Evolutionary conservation across 306 rosid genomes (phyloP).

Genomic region (Prosopis cineraria): DNA sequence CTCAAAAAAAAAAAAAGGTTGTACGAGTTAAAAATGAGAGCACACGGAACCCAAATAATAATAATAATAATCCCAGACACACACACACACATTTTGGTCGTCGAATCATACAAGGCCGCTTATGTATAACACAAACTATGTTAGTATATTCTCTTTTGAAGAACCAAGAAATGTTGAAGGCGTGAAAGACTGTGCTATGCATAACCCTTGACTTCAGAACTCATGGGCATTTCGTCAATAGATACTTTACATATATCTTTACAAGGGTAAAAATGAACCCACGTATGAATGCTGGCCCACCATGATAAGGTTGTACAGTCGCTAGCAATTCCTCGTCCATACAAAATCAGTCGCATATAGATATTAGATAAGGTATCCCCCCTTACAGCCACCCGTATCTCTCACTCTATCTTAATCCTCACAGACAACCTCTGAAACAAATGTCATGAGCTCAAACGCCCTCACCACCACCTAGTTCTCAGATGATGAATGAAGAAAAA

Average conservation of each 20-base stretch:
- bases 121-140: neutral
- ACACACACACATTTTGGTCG: neutral
- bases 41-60: neutral
- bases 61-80: neutral
- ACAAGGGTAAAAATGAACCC: neutral
- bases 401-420: constrained; percentile 27
- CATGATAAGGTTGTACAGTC: constrained; percentile 38
- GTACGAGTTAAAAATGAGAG: neutral
- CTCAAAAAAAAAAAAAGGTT: neutral
- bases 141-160: neutral
- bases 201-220: neutral
- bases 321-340: constrained; percentile 45
- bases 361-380: constrained; percentile 52
- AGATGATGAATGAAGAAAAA: neutral
- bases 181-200: neutral
- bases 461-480: constrained; percentile 19
- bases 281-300: constrained; percentile 45
- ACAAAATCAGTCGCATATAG: constrained; percentile 38
- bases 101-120: neutral
- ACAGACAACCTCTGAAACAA: neutral
- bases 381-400: constrained; percentile 26
- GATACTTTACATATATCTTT: neutral
- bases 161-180: constrained; percentile 15
- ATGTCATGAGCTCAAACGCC: neutral
- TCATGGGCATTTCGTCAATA: neutral